A percentile compares a stretch with the other conserved stretches of the same genome.
These are phyloP conservation scores for Lipomyces lipofer DNA, from an alignment of 805 yeast species.

Conservation along the genomic window DNA sequence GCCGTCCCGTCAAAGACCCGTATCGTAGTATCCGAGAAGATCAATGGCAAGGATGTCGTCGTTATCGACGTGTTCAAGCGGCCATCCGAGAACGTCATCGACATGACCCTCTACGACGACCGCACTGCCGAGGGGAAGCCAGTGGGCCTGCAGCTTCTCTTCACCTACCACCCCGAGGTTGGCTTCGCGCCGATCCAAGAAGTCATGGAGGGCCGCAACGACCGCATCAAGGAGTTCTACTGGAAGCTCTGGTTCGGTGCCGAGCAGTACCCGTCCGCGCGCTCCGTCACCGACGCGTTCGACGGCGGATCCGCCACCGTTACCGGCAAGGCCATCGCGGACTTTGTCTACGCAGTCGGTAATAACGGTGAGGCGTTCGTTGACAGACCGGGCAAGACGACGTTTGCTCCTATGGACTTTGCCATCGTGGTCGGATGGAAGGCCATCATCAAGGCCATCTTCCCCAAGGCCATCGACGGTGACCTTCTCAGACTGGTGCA, in stretches of 20 bases:
- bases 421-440: slow-evolving; percentile 99
- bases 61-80: slow-evolving; percentile 61
- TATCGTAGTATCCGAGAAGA: slow-evolving; percentile 65
- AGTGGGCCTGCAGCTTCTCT: slow-evolving; percentile 73
- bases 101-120: slow-evolving; percentile 76
- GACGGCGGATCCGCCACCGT: slow-evolving; percentile 68
- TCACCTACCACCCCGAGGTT: slow-evolving; percentile 74
- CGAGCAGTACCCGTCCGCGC: slow-evolving; percentile 50
- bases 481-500: slow-evolving; percentile 92
- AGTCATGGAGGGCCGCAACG: slow-evolving; percentile 85
- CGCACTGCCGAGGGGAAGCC: slow-evolving; percentile 79
- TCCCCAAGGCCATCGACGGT: slow-evolving; percentile 96
- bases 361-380: slow-evolving; percentile 96
- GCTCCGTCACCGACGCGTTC: slow-evolving; percentile 68
- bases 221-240: slow-evolving; percentile 91
- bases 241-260: slow-evolving; percentile 95
- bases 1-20: slow-evolving; percentile 55
- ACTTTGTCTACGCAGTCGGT: slow-evolving; percentile 95
- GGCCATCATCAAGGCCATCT: slow-evolving; percentile 95
- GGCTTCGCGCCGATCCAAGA: slow-evolving; percentile 97
- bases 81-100: slow-evolving; percentile 53
- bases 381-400: slow-evolving; percentile 76
- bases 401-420: slow-evolving; percentile 97
- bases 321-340: slow-evolving; percentile 75
- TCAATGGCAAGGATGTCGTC: slow-evolving; percentile 63